These are phyloP conservation scores for Aleurites moluccanus DNA, from an alignment of 441 rosid species.

Conservation along the genomic window DNA sequence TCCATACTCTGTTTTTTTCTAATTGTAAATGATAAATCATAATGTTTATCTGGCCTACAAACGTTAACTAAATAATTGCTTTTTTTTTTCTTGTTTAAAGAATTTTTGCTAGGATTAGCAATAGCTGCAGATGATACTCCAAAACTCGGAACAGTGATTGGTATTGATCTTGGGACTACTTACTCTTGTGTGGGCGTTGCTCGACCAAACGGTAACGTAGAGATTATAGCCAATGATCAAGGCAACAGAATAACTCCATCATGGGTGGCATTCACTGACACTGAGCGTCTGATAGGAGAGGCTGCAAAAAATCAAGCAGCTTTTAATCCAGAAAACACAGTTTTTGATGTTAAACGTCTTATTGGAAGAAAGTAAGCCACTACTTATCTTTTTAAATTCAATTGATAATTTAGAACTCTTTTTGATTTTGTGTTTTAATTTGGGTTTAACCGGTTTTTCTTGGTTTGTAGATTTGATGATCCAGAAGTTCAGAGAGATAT, in stretches of 20 bases:
- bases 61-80: background rate
- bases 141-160: slow-evolving; percentile 50
- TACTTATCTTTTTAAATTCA: background rate
- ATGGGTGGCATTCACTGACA: slow-evolving; percentile 65
- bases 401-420: background rate
- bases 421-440: background rate
- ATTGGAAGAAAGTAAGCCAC: slow-evolving; percentile 53
- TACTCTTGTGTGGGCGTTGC: slow-evolving; percentile 60
- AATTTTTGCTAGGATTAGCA: slow-evolving; percentile 30
- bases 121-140: slow-evolving; percentile 26
- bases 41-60: too few species aligned
- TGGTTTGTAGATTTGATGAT: slow-evolving; percentile 48
- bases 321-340: slow-evolving; percentile 46
- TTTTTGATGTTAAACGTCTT: slow-evolving; percentile 53
- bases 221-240: slow-evolving; percentile 66
- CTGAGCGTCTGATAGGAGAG: slow-evolving; percentile 53
- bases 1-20: background rate
- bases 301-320: slow-evolving; percentile 67
- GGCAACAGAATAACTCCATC: slow-evolving; percentile 69
- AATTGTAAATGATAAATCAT: too few species aligned
- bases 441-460: background rate
- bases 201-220: slow-evolving; percentile 38
- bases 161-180: slow-evolving; percentile 63
- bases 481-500: slow-evolving; percentile 52
- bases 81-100: slow-evolving; percentile 14